Percentiles rank a stretch among this genome's conserved stretches.
Conservation (phyloP, 176 grass and related monocot species). For the Urochloa ruziziensis region DNA sequence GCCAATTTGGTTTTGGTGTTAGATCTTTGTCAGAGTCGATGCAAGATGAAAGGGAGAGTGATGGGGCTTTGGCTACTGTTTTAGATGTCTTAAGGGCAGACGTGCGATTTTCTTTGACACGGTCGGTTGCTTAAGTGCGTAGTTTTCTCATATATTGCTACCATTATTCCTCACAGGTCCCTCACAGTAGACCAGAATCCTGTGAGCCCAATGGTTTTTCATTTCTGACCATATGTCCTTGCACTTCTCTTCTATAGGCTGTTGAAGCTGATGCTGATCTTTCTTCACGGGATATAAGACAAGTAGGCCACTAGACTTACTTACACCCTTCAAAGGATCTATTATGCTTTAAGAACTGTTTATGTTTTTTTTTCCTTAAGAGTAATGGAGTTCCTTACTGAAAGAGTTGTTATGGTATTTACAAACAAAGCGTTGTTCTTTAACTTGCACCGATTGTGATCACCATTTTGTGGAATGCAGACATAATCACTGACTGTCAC, state of each 20-base stretch:
- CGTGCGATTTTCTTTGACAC: slow-evolving; percentile 80
- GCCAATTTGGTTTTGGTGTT: slow-evolving; percentile 51
- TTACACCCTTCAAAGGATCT: background rate
- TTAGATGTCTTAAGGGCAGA: slow-evolving; percentile 69
- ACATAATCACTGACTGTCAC: background rate
- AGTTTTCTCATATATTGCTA: background rate
- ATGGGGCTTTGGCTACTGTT: slow-evolving; percentile 73
- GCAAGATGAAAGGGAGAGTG: slow-evolving; percentile 85
- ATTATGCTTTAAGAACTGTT: too few relatives aligned
- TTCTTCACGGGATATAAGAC: slow-evolving; percentile 62
- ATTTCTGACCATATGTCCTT: background rate
- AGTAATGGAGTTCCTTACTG: too few relatives aligned
- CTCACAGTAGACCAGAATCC: background rate
- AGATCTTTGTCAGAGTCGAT: slow-evolving; percentile 70
- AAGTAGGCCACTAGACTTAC: slow-evolving; percentile 38
- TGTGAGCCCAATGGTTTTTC: background rate
- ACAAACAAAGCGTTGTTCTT: background rate
- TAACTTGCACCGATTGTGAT: background rate
- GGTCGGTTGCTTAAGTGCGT: slow-evolving; percentile 40
- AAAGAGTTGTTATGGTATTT: background rate
- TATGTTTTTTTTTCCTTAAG: too few relatives aligned
- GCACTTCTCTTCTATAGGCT: slow-evolving; percentile 37
- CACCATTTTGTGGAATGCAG: background rate
- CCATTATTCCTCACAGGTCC: too few relatives aligned
- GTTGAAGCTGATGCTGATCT: slow-evolving; percentile 50